Evolutionary conservation across 2,329 filamentous ascomycete genomes (phyloP).

Genomic region (Escovopsis sp.): DNA sequence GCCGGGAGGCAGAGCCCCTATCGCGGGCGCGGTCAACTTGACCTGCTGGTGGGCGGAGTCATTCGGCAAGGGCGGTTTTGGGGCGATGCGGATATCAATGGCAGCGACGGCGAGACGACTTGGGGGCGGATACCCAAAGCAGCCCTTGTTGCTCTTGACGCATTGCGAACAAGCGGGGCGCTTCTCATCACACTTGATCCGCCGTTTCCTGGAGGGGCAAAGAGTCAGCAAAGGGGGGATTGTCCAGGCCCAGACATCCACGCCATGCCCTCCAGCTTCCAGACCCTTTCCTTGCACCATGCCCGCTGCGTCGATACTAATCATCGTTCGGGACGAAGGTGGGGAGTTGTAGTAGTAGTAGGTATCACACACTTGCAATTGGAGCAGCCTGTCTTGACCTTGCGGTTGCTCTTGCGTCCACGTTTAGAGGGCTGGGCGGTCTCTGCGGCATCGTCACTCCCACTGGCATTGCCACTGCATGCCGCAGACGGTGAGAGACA

Average conservation of each 20-base stretch:
- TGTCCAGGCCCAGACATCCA: neutral
- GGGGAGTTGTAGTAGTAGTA: neutral
- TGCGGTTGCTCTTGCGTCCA: slow-evolving; percentile 39
- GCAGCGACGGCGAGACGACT: slow-evolving; percentile 30
- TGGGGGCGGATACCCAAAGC: slow-evolving; percentile 48
- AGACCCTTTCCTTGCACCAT: neutral
- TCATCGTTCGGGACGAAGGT: neutral
- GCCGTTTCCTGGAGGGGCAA: slow-evolving; percentile 30
- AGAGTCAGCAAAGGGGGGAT: neutral
- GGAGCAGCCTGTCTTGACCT: slow-evolving; percentile 51
- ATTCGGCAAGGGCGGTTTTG: slow-evolving; percentile 22
- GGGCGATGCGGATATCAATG: slow-evolving; percentile 35
- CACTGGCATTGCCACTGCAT: neutral
- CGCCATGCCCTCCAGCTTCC: too few relatives aligned
- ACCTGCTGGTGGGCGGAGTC: neutral
- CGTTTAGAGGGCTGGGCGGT: slow-evolving; percentile 20
- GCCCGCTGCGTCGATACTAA: neutral
- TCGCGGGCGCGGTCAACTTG: neutral
- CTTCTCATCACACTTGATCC: slow-evolving; percentile 53
- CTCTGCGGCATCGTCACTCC: neutral
- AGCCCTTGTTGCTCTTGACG: slow-evolving; percentile 40
- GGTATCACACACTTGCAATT: slow-evolving; percentile 48
- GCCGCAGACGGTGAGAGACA: neutral
- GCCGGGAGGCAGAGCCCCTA: slow-evolving; percentile 6
- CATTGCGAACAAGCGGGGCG: slow-evolving; percentile 48